A percentile compares a stretch with the other conserved stretches of the same genome.
Evolutionary conservation across 495 filamentous ascomycete species (phyloP).

Genomic region (Aspergillus diversus): DNA sequence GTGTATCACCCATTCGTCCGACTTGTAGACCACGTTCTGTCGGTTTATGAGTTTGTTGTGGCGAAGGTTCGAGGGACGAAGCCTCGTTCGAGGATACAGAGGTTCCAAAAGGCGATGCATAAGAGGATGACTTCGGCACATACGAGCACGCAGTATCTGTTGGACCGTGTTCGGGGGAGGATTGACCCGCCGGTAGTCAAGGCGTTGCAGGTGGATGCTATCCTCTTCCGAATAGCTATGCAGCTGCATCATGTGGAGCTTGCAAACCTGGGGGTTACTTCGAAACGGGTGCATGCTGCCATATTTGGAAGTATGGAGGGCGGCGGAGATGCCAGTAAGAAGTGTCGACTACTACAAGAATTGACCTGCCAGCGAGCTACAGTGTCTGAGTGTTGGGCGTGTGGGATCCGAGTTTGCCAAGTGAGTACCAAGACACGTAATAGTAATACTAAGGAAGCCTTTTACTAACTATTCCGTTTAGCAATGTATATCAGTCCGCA

Average conservation of each 20-base stretch:
- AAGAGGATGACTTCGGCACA: no score
- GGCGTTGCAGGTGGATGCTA: not conserved
- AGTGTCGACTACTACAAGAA: not conserved
- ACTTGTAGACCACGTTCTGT: no score
- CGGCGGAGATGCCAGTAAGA: not conserved
- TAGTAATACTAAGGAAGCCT: not conserved
- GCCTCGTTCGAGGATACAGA: no score
- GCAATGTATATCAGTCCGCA: not conserved
- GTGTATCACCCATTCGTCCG: no score
- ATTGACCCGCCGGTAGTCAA: not conserved
- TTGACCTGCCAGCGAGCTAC: not conserved
- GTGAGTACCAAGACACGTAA: not conserved
- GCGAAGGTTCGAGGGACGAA: no score
- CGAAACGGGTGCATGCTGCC: not conserved
- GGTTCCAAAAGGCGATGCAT: no score
- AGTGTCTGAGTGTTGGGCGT: not conserved
- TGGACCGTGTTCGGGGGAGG: not conserved
- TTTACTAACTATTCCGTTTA: not conserved
- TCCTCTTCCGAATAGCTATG: not conserved
- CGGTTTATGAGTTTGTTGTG: no score
- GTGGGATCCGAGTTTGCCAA: not conserved
- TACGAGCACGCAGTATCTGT: not conserved
- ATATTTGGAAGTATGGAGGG: not conserved
- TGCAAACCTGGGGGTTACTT: not conserved
- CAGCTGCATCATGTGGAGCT: not conserved